These are phyloP conservation scores for Coniella vitis DNA, from an alignment of 2,329 filamentous ascomycete genomes.

Conservation along the genomic window DNA sequence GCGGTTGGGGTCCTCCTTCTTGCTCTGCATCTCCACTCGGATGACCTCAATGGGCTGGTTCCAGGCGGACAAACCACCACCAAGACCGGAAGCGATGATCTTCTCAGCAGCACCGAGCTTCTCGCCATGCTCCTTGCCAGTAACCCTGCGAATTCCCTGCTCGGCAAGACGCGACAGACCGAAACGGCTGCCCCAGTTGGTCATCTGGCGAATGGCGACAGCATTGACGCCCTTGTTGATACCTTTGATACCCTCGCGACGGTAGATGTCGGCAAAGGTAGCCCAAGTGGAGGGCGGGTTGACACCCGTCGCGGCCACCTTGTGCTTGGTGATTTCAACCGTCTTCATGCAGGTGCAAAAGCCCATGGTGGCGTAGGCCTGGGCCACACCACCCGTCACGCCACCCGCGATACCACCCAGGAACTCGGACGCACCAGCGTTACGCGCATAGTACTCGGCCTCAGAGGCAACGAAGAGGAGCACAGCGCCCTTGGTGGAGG, in stretches of 20 bases:
- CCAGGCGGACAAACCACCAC: slow-evolving; percentile 94
- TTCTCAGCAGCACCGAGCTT: slow-evolving; percentile 80
- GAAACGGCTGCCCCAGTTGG: slow-evolving; percentile 97
- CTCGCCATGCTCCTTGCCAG: slow-evolving; percentile 71
- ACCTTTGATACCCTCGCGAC: slow-evolving; percentile 83
- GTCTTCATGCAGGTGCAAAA: slow-evolving; percentile 99
- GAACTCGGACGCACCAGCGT: slow-evolving; percentile 79
- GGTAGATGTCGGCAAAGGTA: slow-evolving; percentile 97
- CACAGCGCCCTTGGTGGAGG: slow-evolving; percentile 97
- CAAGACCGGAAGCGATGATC: slow-evolving; percentile 76
- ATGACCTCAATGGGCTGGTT: slow-evolving; percentile 99
- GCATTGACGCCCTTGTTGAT: slow-evolving; percentile 99
- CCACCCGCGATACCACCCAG: slow-evolving; percentile 82
- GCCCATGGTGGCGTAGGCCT: slow-evolving; percentile 99
- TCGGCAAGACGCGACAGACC: slow-evolving; percentile 89
- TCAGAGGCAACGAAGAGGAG: slow-evolving; percentile 98
- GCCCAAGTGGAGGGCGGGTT: slow-evolving; percentile 86
- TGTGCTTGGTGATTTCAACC: slow-evolving; percentile 98
- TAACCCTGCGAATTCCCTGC: slow-evolving; percentile 71
- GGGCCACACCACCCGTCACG: slow-evolving; percentile 88
- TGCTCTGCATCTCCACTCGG: slow-evolving; percentile 99
- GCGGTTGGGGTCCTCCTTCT: slow-evolving; percentile 94
- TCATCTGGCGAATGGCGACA: slow-evolving; percentile 97
- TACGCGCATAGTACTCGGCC: slow-evolving; percentile 89
- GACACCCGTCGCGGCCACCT: slow-evolving; percentile 74